phyloP scores from a whole-genome alignment of 1,284 basidiomycete species.

The Naganishia cerealis region DNA sequence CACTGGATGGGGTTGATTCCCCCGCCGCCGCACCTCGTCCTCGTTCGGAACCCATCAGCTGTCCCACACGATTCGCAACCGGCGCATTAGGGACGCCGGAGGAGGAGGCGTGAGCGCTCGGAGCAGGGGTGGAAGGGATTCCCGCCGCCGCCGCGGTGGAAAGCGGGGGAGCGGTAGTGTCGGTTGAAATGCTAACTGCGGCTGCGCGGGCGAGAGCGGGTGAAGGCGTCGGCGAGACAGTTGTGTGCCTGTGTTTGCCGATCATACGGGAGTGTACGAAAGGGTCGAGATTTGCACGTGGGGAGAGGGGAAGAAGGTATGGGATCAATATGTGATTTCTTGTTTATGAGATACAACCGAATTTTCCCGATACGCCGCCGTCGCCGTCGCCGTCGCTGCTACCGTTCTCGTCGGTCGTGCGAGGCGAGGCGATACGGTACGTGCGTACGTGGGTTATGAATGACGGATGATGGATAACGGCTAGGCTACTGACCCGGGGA shows the following conservation, averaged over 20 bases:
- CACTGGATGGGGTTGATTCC: conserved; percentile 26
- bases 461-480: neutral
- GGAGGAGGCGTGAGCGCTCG: conserved; percentile 33
- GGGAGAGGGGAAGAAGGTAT: neutral
- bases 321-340: neutral
- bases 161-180: conserved; percentile 13
- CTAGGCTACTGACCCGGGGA: conserved; percentile 32
- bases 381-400: too few relatives aligned
- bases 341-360: conserved; percentile 8
- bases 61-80: conserved; percentile 36
- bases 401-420: too few relatives aligned
- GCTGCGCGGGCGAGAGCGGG: conserved; percentile 29
- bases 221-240: conserved; percentile 7
- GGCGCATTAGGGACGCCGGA: conserved; percentile 42
- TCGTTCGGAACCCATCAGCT: conserved; percentile 34
- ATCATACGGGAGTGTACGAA: neutral
- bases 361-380: too few relatives aligned
- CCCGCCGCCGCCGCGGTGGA: neutral
- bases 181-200: conserved; percentile 27
- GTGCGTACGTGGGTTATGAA: too few relatives aligned
- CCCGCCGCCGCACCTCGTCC: conserved; percentile 2
- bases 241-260: neutral
- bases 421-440: neutral
- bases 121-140: conserved; percentile 24
- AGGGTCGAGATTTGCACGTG: too few relatives aligned